Evolutionary conservation across 169 alveolate genomes (phyloP), one percentile per base, ranked within the genome.

Genomic region (Haemoproteus tartakovskyi): DNA sequence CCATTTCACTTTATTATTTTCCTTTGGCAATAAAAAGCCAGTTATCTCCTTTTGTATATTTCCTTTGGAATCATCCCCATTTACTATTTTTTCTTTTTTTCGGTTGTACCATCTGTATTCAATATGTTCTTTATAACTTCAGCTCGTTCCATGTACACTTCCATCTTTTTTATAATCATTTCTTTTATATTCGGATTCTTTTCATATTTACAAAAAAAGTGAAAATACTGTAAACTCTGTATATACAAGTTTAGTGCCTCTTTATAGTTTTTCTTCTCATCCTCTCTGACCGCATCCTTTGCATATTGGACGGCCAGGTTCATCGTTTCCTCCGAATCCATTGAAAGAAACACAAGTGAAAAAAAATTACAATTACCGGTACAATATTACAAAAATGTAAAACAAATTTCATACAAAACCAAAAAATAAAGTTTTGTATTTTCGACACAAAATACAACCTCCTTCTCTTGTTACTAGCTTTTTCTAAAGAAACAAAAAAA

Each of bases 1-100:
- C 99, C 99, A 96, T 78, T 90, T 92, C 2, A 96, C 95, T n/a
- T n/a, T n/a, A 86, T 93, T 94, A 11, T 97, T 78, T 9, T 85
- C 78, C 40, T 61, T 61, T 26, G 61, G 36, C 27, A 86, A 47
- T 41, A 85, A 54, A 54, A 64, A 50, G 11, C 62, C 78, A 37
- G 51, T 60, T 22, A 83, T 40, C 37, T 54, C 63, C 24, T 60
- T 80, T 51, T 80, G 56, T 62, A 80, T 83, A 63, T 27, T 86
- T 59, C 29, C 83, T 50, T 48, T 86, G 29, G 30, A 33, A 24
- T 38, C 84, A 59, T 46, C 80, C 9, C 63, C 33, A 51, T 47
- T 63, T 29, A 61, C 79, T 43, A 57, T 60, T 47, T 45, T 74
- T 41, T 82, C 63, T 56, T 43, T 56, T 52, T 62, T 26, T 60